Evolutionary conservation across 306 rosid genomes (phyloP).

Genomic region (Vachellia pachyceras): DNA sequence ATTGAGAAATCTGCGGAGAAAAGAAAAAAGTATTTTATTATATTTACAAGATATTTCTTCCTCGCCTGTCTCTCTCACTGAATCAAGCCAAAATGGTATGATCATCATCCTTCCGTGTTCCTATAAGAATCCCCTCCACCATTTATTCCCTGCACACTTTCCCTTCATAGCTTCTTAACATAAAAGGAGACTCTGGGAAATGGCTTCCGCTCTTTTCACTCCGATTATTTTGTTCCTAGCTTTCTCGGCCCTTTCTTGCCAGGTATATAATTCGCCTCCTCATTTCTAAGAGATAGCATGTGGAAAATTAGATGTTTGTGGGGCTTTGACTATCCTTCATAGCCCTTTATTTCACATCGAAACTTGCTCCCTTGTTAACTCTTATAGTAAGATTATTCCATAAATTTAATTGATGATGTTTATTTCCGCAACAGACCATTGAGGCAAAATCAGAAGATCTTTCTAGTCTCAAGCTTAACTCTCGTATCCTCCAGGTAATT

Average conservation of each 20-base stretch:
- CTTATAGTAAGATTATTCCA: neutral
- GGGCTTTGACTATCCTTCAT: neutral
- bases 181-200: conserved; percentile 21
- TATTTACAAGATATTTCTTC: neutral
- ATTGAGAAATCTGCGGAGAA: no score
- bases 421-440: conserved; percentile 49
- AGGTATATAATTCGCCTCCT: conserved; percentile 34
- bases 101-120: neutral
- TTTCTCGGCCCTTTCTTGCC: conserved; percentile 37
- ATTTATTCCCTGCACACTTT: neutral
- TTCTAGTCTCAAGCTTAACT: conserved; percentile 52
- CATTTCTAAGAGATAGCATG: neutral
- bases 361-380: neutral
- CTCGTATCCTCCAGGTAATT: conserved; percentile 82
- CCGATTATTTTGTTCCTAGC: conserved; percentile 36
- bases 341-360: neutral
- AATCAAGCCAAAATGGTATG: neutral
- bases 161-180: neutral
- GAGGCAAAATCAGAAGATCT: conserved; percentile 51
- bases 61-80: neutral
- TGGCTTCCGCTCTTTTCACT: conserved; percentile 38
- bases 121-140: neutral
- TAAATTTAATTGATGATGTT: neutral
- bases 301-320: neutral
- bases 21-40: neutral